Evolutionary conservation across 192 early-diverging fungal species (phyloP).

Genomic region (Coemansia sp.): DNA sequence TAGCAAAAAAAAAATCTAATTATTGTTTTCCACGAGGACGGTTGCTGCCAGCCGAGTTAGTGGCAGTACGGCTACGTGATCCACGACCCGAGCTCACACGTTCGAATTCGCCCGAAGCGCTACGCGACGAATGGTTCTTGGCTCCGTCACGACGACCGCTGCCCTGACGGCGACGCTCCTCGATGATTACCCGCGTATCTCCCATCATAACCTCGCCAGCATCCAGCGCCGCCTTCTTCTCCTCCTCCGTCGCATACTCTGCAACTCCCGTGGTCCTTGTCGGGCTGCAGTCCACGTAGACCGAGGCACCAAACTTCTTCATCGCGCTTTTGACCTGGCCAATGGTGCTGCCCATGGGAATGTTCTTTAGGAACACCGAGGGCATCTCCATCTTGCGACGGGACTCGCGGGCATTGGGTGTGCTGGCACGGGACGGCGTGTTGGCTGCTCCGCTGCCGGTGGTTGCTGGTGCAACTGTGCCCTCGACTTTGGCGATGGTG

Average conservation of each 20-base stretch:
- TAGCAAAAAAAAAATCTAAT: not conserved
- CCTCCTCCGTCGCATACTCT: slow-evolving; percentile 64
- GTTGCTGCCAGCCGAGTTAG: slow-evolving; percentile 16
- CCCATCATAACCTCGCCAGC: slow-evolving; percentile 21
- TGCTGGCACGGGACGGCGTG: slow-evolving; percentile 32
- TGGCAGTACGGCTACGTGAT: slow-evolving; percentile 39
- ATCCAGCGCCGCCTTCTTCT: slow-evolving; percentile 60
- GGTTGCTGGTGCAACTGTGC: slow-evolving; percentile 50
- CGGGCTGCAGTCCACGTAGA: slow-evolving; percentile 56
- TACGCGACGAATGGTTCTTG: slow-evolving; percentile 23
- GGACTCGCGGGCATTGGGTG: slow-evolving; percentile 35
- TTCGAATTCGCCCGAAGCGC: slow-evolving; percentile 47
- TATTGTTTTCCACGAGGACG: slow-evolving; percentile 35
- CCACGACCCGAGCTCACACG: slow-evolving; percentile 44
- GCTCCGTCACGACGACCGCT: slow-evolving; percentile 30
- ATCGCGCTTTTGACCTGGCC: slow-evolving; percentile 59
- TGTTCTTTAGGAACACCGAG: slow-evolving; percentile 64
- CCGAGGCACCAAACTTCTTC: slow-evolving; percentile 58
- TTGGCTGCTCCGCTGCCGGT: not conserved
- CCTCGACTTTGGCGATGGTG: slow-evolving; percentile 55
- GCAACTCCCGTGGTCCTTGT: slow-evolving; percentile 65
- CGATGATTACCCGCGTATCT: slow-evolving; percentile 20
- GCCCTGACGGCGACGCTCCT: slow-evolving; percentile 44
- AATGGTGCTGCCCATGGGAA: slow-evolving; percentile 54
- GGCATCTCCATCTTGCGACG: slow-evolving; percentile 50